phyloP scores from a whole-genome alignment of 2,329 filamentous ascomycete species.

The Colletotrichum spaethianum region DNA sequence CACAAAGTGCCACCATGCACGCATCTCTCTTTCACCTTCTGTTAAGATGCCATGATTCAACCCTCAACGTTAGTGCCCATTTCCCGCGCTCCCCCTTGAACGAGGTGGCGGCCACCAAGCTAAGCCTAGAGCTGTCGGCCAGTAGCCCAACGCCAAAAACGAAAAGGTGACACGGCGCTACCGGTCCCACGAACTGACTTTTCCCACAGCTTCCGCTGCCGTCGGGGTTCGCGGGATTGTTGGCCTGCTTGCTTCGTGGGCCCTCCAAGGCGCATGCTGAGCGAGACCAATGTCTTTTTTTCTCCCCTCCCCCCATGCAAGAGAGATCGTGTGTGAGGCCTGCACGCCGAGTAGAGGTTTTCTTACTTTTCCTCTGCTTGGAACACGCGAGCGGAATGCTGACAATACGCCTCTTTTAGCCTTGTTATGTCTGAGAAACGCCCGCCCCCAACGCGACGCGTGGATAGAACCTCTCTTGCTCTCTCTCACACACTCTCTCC shows the following conservation, averaged over 20 bases:
- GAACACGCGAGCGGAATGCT: constrained; percentile 25
- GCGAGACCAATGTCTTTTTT: constrained; percentile 16
- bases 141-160: constrained; percentile 15
- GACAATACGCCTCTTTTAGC: neutral
- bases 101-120: constrained; percentile 5
- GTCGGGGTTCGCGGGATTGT: neutral
- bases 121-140: constrained; percentile 14
- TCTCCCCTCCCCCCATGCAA: neutral
- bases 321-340: neutral
- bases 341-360: neutral
- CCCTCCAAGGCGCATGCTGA: constrained; percentile 2
- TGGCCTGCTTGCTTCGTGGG: neutral
- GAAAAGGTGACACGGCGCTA: constrained; percentile 19
- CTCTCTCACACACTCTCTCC: constrained; percentile 1
- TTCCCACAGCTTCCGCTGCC: neutral
- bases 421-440: constrained; percentile 1
- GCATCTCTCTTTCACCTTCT: neutral
- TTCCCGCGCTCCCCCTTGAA: constrained; percentile 6
- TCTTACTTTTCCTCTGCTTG: constrained; percentile 1
- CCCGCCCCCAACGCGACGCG: constrained; percentile 23
- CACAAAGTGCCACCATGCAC: constrained; percentile 1
- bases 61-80: constrained; percentile 19
- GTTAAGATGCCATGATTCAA: constrained; percentile 19
- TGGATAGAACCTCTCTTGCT: constrained; percentile 1
- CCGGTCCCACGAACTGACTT: neutral